Evolutionary conservation across 1,284 basidiomycete genomes (phyloP).

Genomic region (Sporisorium sorghi): DNA sequence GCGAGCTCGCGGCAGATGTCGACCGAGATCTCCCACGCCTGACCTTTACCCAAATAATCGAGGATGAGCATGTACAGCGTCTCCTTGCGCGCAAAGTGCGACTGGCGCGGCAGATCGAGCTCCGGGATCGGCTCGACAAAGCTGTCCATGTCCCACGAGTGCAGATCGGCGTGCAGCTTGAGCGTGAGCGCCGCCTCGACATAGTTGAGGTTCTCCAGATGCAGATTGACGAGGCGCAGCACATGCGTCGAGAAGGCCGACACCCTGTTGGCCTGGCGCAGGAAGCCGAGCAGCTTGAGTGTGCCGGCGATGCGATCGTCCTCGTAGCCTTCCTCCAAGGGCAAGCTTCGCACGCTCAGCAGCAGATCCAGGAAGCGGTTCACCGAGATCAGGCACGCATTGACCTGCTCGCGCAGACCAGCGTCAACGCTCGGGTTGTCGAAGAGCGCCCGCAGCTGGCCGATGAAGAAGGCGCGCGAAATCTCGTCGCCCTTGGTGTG

Average conservation of each 20-base stretch:
- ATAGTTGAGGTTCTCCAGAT: conserved; percentile 86
- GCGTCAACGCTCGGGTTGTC: conserved; percentile 84
- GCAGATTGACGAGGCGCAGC: conserved; percentile 70
- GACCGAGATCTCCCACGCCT: conserved; percentile 93
- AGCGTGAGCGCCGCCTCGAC: conserved; percentile 91
- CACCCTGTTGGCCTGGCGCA: conserved; percentile 63
- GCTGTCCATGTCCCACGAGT: conserved; percentile 82
- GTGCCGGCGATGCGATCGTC: conserved; percentile 95
- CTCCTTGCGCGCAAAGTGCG: conserved; percentile 92
- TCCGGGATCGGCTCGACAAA: conserved; percentile 75
- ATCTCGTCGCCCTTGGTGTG: conserved; percentile 90
- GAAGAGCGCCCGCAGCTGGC: conserved; percentile 88
- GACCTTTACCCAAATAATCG: conserved; percentile 78
- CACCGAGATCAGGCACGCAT: conserved; percentile 86
- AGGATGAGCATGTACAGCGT: conserved; percentile 69
- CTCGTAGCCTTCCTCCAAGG: conserved; percentile 63
- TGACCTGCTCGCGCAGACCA: conserved; percentile 80
- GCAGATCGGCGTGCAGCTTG: conserved; percentile 86
- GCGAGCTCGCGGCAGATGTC: conserved; percentile 85
- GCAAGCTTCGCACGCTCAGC: conserved; percentile 86
- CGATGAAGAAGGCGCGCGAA: conserved; percentile 89
- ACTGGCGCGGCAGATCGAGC: conserved; percentile 88
- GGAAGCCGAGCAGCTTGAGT: conserved; percentile 73
- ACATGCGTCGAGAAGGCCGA: conserved; percentile 64
- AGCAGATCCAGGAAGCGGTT: conserved; percentile 94